These are phyloP conservation scores for Colletotrichum sublineola DNA, from an alignment of 2,329 filamentous ascomycete genomes.

Conservation along the genomic window DNA sequence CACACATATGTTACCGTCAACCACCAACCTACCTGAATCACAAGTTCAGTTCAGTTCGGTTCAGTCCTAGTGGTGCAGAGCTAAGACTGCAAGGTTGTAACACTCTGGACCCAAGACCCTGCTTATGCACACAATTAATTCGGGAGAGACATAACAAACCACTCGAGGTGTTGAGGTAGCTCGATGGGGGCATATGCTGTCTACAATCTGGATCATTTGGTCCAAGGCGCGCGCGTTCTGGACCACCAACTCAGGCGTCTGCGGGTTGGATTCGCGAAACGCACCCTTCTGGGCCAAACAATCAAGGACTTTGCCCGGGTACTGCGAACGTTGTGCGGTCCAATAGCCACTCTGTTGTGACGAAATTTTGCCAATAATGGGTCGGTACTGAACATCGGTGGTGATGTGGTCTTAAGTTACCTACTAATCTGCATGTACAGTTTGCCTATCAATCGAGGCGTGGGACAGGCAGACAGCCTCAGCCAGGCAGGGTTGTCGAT, in stretches of 20 bases:
- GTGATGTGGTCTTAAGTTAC: conserved; percentile 1
- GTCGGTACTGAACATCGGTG: not conserved
- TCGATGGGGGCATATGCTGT: conserved; percentile 5
- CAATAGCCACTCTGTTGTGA: not conserved
- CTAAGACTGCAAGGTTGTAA: not conserved
- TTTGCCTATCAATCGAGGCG: not conserved
- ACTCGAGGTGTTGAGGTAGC: not conserved
- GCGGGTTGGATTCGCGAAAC: not conserved
- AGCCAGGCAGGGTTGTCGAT: not conserved
- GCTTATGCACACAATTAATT: not conserved
- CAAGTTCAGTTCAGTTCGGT: not conserved
- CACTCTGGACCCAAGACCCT: not conserved
- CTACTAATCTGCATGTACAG: not conserved
- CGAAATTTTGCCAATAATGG: not conserved
- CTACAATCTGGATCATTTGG: not conserved
- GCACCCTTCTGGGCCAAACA: not conserved
- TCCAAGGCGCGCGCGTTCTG: not conserved
- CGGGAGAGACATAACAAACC: not conserved
- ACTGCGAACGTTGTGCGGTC: not conserved
- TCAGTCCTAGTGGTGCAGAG: not conserved
- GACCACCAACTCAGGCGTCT: not conserved
- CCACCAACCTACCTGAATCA: not conserved
- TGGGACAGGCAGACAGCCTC: not conserved
- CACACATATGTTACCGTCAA: no score
- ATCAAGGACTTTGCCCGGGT: not conserved